Conservation (phyloP, 805 yeast genomes). For the Saccharomyces kudriavzevii region DNA sequence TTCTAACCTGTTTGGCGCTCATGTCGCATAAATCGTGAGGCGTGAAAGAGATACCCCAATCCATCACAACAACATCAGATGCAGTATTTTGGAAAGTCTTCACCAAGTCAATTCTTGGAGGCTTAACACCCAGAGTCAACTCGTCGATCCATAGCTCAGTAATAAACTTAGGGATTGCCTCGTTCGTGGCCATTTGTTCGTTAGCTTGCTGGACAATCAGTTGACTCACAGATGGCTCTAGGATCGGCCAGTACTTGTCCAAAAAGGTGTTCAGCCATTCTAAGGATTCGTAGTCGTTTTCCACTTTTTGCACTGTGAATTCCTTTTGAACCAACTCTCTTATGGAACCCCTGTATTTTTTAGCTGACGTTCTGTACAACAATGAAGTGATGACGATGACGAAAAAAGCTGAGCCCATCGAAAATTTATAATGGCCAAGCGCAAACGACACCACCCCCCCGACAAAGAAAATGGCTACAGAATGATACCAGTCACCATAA, state of each 20-base stretch:
- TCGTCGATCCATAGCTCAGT: slow-evolving; percentile 79
- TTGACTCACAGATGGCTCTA: slow-evolving; percentile 84
- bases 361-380: slow-evolving; percentile 74
- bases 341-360: slow-evolving; percentile 64
- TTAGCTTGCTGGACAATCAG: slow-evolving; percentile 81
- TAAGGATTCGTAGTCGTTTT: slow-evolving; percentile 84
- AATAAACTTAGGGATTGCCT: slow-evolving; percentile 70
- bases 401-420: slow-evolving; percentile 74
- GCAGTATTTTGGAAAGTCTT: slow-evolving; percentile 86
- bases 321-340: slow-evolving; percentile 83
- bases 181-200: slow-evolving; percentile 68
- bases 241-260: slow-evolving; percentile 83
- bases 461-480: slow-evolving; percentile 58
- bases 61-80: slow-evolving; percentile 93
- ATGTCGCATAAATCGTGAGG: slow-evolving; percentile 86
- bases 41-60: slow-evolving; percentile 86
- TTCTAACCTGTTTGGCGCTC: slow-evolving; percentile 76
- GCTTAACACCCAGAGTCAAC: slow-evolving; percentile 89
- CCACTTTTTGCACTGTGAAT: slow-evolving; percentile 69
- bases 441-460: slow-evolving; percentile 71
- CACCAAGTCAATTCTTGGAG: slow-evolving; percentile 86
- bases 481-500: slow-evolving; percentile 96
- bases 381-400: slow-evolving; percentile 54
- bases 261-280: slow-evolving; percentile 90
- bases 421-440: slow-evolving; percentile 67